These are phyloP conservation scores for Amanita exitialis DNA, from an alignment of 768 basidiomycete species.

Conservation along the genomic window DNA sequence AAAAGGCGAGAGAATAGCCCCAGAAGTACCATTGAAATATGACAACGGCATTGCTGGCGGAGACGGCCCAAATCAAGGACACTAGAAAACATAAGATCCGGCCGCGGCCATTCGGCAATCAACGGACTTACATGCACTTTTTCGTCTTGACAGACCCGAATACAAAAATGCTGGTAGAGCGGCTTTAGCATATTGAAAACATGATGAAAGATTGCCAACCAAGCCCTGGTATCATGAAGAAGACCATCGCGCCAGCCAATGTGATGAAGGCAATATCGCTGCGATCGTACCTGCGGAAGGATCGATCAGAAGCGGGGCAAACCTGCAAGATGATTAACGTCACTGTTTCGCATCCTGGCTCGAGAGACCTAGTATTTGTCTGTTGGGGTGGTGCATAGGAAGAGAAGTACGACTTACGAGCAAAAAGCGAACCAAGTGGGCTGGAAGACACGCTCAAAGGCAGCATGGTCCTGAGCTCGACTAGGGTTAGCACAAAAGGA, in stretches of 20 bases:
- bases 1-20: conserved; percentile 76
- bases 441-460: neutral
- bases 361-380: neutral
- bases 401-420: neutral
- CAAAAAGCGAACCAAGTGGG: neutral
- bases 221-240: conserved; percentile 71
- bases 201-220: conserved; percentile 24
- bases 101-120: neutral
- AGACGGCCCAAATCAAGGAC: conserved; percentile 67
- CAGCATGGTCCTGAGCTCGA: neutral
- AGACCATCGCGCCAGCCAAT: conserved; percentile 58
- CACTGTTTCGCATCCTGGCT: conserved; percentile 2
- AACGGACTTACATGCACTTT: conserved; percentile 37
- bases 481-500: too few species aligned
- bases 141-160: conserved; percentile 62
- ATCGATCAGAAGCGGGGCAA: neutral
- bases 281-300: conserved; percentile 43
- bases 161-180: conserved; percentile 51
- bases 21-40: conserved; percentile 74
- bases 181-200: neutral
- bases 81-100: conserved; percentile 22
- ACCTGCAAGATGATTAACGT: neutral
- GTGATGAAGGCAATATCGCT: conserved; percentile 69
- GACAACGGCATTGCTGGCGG: conserved; percentile 63
- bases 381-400: neutral